These are phyloP conservation scores for Colletotrichum sidae DNA, from an alignment of 2,329 filamentous ascomycete genomes.

Conservation along the genomic window DNA sequence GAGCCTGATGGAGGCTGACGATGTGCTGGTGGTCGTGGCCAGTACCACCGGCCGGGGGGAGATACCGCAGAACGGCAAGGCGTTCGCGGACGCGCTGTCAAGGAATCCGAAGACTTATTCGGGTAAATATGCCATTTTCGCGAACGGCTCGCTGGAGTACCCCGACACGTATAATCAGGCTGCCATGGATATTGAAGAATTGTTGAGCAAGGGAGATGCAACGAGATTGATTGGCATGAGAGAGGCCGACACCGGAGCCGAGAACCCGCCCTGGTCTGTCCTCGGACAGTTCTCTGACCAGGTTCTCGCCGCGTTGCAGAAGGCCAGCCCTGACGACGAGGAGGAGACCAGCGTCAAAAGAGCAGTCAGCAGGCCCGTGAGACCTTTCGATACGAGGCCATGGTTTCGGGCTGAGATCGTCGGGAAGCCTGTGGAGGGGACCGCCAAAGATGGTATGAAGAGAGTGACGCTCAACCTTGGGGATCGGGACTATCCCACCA, in stretches of 20 bases:
- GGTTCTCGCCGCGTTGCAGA: slow-evolving; percentile 30
- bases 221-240: slow-evolving; percentile 33
- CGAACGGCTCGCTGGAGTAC: slow-evolving; percentile 33
- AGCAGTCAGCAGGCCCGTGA: slow-evolving; percentile 2
- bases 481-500: slow-evolving; percentile 32
- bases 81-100: slow-evolving; percentile 26
- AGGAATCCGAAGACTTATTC: slow-evolving; percentile 21
- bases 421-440: slow-evolving; percentile 13
- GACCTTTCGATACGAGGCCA: slow-evolving; percentile 32
- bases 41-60: slow-evolving; percentile 33
- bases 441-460: slow-evolving; percentile 27
- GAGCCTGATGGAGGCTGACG: slow-evolving; percentile 23
- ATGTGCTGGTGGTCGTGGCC: slow-evolving; percentile 30
- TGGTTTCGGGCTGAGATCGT: slow-evolving; percentile 32
- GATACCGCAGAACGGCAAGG: slow-evolving; percentile 34
- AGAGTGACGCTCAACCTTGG: slow-evolving; percentile 29
- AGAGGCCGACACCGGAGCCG: slow-evolving; percentile 28
- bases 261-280: slow-evolving; percentile 34
- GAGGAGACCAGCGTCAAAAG: neutral
- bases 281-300: slow-evolving; percentile 31
- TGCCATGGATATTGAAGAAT: slow-evolving; percentile 30
- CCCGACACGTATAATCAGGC: slow-evolving; percentile 35
- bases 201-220: slow-evolving; percentile 24
- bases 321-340: slow-evolving; percentile 1
- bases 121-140: slow-evolving; percentile 32